Conservation (phyloP, 805 yeast species). For the Candida nitratophila region DNA sequence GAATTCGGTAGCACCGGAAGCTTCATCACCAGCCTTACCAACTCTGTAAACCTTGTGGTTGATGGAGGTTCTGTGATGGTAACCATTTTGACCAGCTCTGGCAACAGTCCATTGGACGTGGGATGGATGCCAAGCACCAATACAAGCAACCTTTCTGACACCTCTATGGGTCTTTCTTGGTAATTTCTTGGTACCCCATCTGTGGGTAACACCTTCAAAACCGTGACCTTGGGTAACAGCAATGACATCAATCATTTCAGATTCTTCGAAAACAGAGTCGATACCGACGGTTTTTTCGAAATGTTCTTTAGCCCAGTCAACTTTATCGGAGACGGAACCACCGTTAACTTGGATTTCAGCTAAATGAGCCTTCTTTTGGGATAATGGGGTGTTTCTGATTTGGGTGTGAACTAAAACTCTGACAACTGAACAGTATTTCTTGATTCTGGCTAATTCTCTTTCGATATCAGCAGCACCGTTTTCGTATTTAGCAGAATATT, state of each 20-base stretch:
- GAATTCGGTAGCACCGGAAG: conserved; percentile 91
- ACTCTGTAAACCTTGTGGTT: conserved; percentile 99
- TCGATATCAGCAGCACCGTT: conserved; percentile 81
- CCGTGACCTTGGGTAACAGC: conserved; percentile 99
- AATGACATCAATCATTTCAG: conserved; percentile 96
- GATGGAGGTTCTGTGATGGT: conserved; percentile 99
- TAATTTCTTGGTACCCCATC: conserved; percentile 99
- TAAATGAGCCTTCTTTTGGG: conserved; percentile 99
- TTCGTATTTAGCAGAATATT: conserved; percentile 98
- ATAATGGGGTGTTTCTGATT: conserved; percentile 97
- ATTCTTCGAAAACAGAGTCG: conserved; percentile 95
- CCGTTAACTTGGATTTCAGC: conserved; percentile 99
- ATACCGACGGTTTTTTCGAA: conserved; percentile 98
- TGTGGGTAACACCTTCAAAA: conserved; percentile 99
- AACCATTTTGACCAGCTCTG: conserved; percentile 99
- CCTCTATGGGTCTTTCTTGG: conserved; percentile 99
- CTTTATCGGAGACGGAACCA: conserved; percentile 97
- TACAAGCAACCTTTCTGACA: conserved; percentile 99
- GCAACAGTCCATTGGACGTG: conserved; percentile 99
- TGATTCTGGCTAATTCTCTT: conserved; percentile 96
- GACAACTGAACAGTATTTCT: conserved; percentile 96
- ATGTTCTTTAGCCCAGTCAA: conserved; percentile 97
- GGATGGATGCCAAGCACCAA: conserved; percentile 99
- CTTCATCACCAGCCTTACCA: conserved; percentile 93
- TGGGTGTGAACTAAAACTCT: conserved; percentile 99